A percentile compares a stretch with the other conserved stretches of the same genome.
Evolutionary conservation across 2,329 filamentous ascomycete genomes (phyloP).

Genomic region (Beauveria caledonica): DNA sequence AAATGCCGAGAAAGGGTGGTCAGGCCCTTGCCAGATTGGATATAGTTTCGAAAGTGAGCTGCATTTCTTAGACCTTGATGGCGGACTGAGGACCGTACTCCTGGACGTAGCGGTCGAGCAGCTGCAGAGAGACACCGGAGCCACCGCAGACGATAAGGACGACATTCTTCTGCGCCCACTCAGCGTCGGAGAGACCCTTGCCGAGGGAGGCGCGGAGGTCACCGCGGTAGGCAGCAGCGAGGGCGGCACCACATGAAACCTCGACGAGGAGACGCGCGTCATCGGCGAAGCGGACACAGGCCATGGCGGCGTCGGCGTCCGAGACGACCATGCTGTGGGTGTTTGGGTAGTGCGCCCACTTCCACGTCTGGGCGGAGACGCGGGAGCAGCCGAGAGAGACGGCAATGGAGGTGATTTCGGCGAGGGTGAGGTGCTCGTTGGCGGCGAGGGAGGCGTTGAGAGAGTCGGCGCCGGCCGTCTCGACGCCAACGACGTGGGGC

Average conservation of each 20-base stretch:
- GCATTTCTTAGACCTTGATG: constrained; percentile 22
- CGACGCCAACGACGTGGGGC: constrained; percentile 59
- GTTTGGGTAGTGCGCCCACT: constrained; percentile 45
- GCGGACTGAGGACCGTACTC: constrained; percentile 29
- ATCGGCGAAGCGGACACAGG: constrained; percentile 68
- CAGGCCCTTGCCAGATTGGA: background rate
- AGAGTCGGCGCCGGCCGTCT: constrained; percentile 67
- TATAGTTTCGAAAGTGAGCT: background rate
- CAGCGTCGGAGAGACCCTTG: constrained; percentile 39
- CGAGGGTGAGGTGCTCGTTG: constrained; percentile 51
- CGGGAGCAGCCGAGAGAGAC: constrained; percentile 64
- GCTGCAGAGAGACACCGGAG: constrained; percentile 54
- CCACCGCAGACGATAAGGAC: constrained; percentile 84
- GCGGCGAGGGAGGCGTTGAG: constrained; percentile 54
- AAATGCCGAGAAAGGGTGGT: background rate
- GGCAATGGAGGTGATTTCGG: constrained; percentile 66
- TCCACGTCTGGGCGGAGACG: constrained; percentile 61
- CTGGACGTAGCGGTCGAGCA: constrained; percentile 50
- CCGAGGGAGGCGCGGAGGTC: constrained; percentile 54
- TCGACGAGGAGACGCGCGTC: constrained; percentile 79
- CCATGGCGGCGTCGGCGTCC: constrained; percentile 66
- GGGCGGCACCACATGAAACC: constrained; percentile 72
- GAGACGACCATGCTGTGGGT: constrained; percentile 29
- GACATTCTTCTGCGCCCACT: constrained; percentile 60
- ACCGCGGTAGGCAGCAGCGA: constrained; percentile 60